Conservation (phyloP, 768 basidiomycete species). For the Baorangia bicolor region DNA sequence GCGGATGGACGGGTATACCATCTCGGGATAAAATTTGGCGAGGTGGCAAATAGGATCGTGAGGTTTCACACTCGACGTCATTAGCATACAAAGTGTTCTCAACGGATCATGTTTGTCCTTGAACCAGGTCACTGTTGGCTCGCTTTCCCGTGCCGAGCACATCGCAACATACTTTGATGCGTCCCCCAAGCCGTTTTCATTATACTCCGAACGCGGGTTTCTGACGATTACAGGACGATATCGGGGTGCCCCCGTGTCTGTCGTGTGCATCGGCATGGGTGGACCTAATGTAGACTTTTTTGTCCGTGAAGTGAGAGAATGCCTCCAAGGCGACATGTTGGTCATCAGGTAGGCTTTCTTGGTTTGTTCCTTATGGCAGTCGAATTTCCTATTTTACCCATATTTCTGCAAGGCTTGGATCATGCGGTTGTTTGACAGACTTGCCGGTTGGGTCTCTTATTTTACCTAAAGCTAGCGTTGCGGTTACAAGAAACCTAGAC, state of each 20-base stretch:
- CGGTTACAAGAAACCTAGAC: conserved; percentile 72
- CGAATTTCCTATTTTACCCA: neutral
- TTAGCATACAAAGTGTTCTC: neutral
- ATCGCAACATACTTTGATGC: conserved; percentile 63
- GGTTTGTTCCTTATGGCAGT: neutral
- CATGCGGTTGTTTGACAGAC: conserved; percentile 70
- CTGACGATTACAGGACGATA: conserved; percentile 69
- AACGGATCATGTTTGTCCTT: conserved; percentile 1
- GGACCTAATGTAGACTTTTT: conserved; percentile 83
- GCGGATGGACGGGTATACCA: conserved; percentile 76
- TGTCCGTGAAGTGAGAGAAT: conserved; percentile 76
- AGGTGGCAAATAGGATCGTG: conserved; percentile 81
- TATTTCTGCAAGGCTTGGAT: conserved; percentile 58
- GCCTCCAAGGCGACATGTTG: conserved; percentile 59
- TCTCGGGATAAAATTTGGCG: conserved; percentile 69
- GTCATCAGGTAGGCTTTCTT: conserved; percentile 42
- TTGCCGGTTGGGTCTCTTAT: conserved; percentile 76
- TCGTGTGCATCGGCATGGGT: conserved; percentile 85
- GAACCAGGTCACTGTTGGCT: conserved; percentile 69
- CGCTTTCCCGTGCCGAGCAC: conserved; percentile 60
- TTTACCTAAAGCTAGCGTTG: conserved; percentile 65
- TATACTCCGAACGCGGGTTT: conserved; percentile 75
- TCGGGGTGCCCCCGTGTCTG: conserved; percentile 60
- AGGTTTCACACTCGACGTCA: conserved; percentile 16
- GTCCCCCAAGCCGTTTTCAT: conserved; percentile 55